phyloP scores from a whole-genome alignment of 176 grass and related monocot genomes.

The Zoysia pacifica region DNA sequence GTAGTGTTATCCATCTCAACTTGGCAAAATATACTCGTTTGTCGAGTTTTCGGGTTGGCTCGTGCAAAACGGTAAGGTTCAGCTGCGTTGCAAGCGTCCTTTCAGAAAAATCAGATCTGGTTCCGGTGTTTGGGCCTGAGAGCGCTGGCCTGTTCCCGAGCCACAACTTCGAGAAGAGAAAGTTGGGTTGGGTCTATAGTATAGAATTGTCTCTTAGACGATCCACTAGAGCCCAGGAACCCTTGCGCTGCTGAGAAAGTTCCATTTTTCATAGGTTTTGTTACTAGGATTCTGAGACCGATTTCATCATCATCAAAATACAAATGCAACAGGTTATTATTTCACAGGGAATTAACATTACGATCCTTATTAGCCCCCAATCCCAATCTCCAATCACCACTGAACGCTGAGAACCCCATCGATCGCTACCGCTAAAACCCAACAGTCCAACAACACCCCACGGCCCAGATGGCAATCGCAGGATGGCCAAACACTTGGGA shows the following conservation, averaged over 20 bases:
- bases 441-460: neutral
- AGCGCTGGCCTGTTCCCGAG: neutral
- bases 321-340: slow-evolving; percentile 22
- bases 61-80: too few relatives aligned
- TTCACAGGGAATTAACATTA: neutral
- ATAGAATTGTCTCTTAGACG: neutral
- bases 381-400: slow-evolving; percentile 15
- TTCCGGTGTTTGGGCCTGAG: neutral
- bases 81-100: too few relatives aligned
- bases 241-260: neutral
- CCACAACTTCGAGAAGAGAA: neutral
- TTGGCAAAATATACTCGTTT: neutral
- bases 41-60: too few relatives aligned
- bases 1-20: neutral
- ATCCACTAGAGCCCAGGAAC: neutral
- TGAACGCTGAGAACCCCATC: neutral
- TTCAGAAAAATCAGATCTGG: neutral
- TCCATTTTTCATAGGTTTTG: neutral
- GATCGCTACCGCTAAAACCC: neutral
- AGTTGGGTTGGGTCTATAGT: neutral
- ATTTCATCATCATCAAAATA: too few relatives aligned
- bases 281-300: neutral
- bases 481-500: slow-evolving; percentile 22
- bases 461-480: slow-evolving; percentile 30
- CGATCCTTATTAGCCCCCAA: slow-evolving; percentile 13